These are phyloP conservation scores for Pythium brachiatum DNA, from an alignment of 352 stramenopile genomes.

Conservation along the genomic window DNA sequence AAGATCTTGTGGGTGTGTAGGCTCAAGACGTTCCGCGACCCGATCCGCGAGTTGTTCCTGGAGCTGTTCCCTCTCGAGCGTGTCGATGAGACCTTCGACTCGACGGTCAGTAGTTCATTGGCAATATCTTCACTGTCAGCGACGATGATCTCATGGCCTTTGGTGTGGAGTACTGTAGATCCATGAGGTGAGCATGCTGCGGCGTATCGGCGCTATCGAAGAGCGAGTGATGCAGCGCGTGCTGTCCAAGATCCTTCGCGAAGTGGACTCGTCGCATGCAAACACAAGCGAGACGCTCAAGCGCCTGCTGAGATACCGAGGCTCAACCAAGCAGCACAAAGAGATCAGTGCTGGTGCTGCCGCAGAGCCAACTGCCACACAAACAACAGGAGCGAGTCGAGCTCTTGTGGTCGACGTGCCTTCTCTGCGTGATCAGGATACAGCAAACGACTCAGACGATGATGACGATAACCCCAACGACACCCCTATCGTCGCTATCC, in stretches of 20 bases:
- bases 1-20: conserved; percentile 18
- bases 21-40: conserved; percentile 48
- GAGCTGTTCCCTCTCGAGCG: conserved; percentile 46
- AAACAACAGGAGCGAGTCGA: neutral
- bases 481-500: neutral
- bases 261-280: conserved; percentile 27
- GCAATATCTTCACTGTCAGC: too few relatives aligned
- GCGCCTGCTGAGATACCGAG: conserved; percentile 50
- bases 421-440: neutral
- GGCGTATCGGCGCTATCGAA: conserved; percentile 53
- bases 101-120: conserved; percentile 24
- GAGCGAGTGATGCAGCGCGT: conserved; percentile 67
- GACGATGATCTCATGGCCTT: too few relatives aligned
- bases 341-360: neutral
- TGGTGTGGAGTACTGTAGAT: conserved; percentile 19
- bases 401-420: conserved; percentile 7
- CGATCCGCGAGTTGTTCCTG: conserved; percentile 49
- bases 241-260: conserved; percentile 51
- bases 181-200: conserved; percentile 41
- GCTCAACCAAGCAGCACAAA: conserved; percentile 14
- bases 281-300: conserved; percentile 42
- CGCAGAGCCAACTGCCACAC: neutral
- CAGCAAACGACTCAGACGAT: conserved; percentile 1
- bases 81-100: conserved; percentile 39
- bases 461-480: conserved; percentile 11